Evolutionary conservation across 345 rosid species (phyloP).

Genomic region (Citrus maxima): DNA sequence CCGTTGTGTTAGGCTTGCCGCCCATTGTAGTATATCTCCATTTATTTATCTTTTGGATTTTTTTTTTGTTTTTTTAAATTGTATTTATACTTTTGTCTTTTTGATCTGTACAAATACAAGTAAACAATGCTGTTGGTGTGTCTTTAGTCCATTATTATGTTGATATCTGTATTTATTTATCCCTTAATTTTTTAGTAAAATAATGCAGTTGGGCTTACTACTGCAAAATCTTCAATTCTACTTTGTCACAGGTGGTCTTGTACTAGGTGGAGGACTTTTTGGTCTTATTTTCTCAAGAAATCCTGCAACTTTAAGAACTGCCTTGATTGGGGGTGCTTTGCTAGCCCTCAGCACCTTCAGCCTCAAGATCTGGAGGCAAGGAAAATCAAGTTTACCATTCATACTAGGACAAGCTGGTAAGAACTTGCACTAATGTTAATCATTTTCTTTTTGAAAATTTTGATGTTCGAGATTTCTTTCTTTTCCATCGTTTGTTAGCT

Average conservation of each 20-base stretch:
- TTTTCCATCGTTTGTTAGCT: not conserved
- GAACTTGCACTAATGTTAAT: not conserved
- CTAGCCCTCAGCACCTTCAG: constrained; percentile 83
- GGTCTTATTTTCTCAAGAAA: constrained; percentile 73
- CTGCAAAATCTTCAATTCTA: constrained; percentile 3
- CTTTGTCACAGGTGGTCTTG: constrained; percentile 55
- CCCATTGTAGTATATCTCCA: not conserved
- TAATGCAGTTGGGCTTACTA: not conserved
- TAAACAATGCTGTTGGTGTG: not conserved
- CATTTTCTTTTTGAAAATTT: not conserved
- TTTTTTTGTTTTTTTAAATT: not conserved
- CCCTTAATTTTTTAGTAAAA: not conserved
- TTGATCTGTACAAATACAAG: not conserved
- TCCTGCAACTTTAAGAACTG: constrained; percentile 44
- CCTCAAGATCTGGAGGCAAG: constrained; percentile 84
- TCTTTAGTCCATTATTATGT: not conserved
- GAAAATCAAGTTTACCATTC: constrained; percentile 84
- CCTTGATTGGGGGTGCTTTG: constrained; percentile 69
- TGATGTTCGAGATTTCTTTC: not conserved
- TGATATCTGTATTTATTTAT: not conserved
- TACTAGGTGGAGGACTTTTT: constrained; percentile 67
- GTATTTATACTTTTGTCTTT: not conserved
- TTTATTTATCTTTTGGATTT: not conserved
- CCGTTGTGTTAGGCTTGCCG: not conserved
- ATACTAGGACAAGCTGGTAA: constrained; percentile 92